Base-by-base conservation (phyloP, 2,329 filamentous ascomycete species). In the Knufia fluminis region DNA sequence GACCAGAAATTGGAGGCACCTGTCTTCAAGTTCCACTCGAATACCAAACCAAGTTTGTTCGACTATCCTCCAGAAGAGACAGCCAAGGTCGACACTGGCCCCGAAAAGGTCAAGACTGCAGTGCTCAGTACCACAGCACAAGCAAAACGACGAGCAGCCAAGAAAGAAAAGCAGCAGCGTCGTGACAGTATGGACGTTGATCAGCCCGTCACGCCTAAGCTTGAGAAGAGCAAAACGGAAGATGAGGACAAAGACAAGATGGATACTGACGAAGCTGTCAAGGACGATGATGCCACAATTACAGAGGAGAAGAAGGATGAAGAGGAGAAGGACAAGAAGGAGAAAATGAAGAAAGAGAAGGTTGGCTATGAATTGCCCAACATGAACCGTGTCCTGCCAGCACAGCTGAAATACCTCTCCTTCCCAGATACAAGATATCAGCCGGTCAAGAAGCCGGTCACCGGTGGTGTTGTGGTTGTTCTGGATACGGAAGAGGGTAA, bases 41-140 rank as follows among this genome's bases (percentile, higher is more conserved):
- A 92, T 59, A 94, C 91, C 9, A 82, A 89, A 51, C 91, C 91
- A 47, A 97, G 90, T 66, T 78, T 96, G 59, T 98, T 98, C 63
- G 92, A 98, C 69, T 98, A 98, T 63, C 92, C 92, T 28, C 94
- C 92, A 1, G 91, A 97, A 68, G 87, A 94, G 61, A 90, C 97
- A 66, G 83, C 94, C 62, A 97, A 97, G 77, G 71, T 86, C 0
- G 91, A 97, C 62, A 91, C 97, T 65, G 88, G 88, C 0, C 90
- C 90, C 0, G 87, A 94, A 54, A 81, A 95, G 68, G 87, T 98
- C 57, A 92, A 94, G 59, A 96, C 92, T 8, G 92, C 94, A 20
- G 88, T 98, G 38, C 75, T 98, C 16, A 97, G 91, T 2, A 98
- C 94, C 3, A 98, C 92, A 1, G 91, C 91, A 1, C 92, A 97